Evolutionary conservation across 2,329 filamentous ascomycete genomes (phyloP).

Genomic region (Fusarium stilboides): DNA sequence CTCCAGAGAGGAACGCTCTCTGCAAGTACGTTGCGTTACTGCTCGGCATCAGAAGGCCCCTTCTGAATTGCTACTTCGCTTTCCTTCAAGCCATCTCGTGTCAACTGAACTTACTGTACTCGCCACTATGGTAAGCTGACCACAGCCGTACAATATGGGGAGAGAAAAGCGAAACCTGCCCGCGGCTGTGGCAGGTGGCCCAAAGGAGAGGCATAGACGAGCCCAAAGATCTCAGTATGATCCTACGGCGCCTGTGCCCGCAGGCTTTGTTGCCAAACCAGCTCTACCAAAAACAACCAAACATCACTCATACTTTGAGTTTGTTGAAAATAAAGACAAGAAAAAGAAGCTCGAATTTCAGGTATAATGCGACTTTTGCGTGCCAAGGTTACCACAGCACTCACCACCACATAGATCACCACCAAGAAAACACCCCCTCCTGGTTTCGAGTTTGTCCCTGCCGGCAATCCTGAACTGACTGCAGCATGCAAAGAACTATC

Average conservation of each 20-base stretch:
- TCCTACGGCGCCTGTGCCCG: constrained; percentile 53
- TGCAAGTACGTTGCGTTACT: constrained; percentile 33
- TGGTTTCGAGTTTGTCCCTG: constrained; percentile 74
- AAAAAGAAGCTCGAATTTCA: constrained; percentile 75
- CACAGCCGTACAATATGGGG: constrained; percentile 53
- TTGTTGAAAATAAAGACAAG: constrained; percentile 75
- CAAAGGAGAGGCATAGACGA: constrained; percentile 57
- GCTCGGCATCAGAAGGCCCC: constrained; percentile 31
- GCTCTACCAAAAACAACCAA: constrained; percentile 62
- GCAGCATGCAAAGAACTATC: constrained; percentile 75
- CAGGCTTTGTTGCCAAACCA: constrained; percentile 57
- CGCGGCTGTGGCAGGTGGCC: constrained; percentile 51
- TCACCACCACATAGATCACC: constrained; percentile 64
- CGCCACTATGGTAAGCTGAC: constrained; percentile 51
- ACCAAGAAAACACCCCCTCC: constrained; percentile 67
- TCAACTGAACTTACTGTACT: constrained; percentile 32
- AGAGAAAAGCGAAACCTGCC: constrained; percentile 55
- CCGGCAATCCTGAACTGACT: constrained; percentile 74
- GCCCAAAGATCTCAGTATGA: constrained; percentile 54
- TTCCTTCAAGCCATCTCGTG: constrained; percentile 33
- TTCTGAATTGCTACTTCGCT: constrained; percentile 40
- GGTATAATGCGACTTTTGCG: constrained; percentile 60
- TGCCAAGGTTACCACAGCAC: constrained; percentile 44
- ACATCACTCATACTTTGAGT: constrained; percentile 75
- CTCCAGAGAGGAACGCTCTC: constrained; percentile 24